Evolutionary conservation across 192 early-diverging fungal genomes (phyloP), one percentile per base, ranked within the genome.

Genomic region (Podila minutissima): DNA sequence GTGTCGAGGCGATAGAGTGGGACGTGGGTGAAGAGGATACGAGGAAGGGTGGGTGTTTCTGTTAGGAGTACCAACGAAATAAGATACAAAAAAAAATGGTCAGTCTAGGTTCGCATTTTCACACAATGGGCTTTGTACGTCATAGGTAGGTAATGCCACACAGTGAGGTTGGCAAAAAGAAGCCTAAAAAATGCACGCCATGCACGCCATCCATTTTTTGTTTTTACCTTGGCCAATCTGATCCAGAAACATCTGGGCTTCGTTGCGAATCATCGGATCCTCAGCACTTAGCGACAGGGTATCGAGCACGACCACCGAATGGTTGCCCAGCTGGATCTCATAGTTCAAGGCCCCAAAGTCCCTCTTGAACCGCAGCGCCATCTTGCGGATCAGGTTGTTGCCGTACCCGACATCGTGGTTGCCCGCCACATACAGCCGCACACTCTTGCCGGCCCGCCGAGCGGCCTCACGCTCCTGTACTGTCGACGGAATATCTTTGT

Each of bases 361-460:
- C 29, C 62, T 38, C 33, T 86, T 78, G 64, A 88, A 93, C 26
- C 92, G 75, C 0, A 66, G 49, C 22, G 89, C 67, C 12, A 87
- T 85, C 0, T 31, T 8, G 0, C 22, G 51, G 26, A 88, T 72
- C 19, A 95, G 68, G 0, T 86, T 85, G 62, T 92, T 84, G 20
- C 94, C 91, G 48, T 94, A 94, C 0, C 97, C 97, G 57, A 97
- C 91, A 78, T 99, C 97, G 78, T 99, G 97, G 83, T 97, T 99
- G 5, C 97, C 97, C 4, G 92, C 92, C 82, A 94, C 91, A 71
- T 92, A 86, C 17, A 88, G 86, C 4, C 90, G 77, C 0, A 86
- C 24, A 75, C 71, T 33, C 76, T 41, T 74, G 66, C 84, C 71
- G 2, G 67, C 38, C 6, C 64, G 12, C 22, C 64, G 62, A 69